A percentile compares a stretch with the other conserved stretches of the same genome.
phyloP scores from a whole-genome alignment of 306 rosid genomes.

The Psophocarpus tetragonolobus region DNA sequence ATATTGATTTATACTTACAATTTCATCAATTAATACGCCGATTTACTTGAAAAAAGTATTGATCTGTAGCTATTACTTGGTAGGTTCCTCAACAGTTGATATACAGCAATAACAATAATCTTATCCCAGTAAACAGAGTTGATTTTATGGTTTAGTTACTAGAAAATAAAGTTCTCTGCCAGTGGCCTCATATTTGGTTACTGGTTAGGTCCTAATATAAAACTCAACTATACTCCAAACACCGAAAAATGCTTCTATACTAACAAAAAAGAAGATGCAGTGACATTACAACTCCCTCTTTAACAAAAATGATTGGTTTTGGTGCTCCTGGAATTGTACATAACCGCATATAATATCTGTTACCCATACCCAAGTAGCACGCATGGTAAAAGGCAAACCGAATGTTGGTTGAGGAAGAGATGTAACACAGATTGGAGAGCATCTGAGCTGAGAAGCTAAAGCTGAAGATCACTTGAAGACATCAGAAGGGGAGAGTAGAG shows the following conservation, averaged over 20 bases:
- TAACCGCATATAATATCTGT: background rate
- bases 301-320: background rate
- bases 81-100: background rate
- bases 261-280: too few relatives aligned
- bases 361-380: background rate
- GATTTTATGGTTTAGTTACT: background rate
- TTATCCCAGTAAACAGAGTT: background rate
- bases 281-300: constrained; percentile 6
- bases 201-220: background rate
- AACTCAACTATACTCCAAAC: background rate
- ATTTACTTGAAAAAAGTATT: background rate
- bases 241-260: background rate
- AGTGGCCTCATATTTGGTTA: background rate
- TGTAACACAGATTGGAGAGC: background rate
- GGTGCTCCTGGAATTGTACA: background rate
- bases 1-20: background rate
- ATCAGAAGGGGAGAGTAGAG: constrained; percentile 66
- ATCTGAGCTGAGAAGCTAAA: background rate
- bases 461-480: constrained; percentile 64
- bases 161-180: background rate
- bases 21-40: background rate
- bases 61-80: background rate
- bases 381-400: constrained; percentile 1
- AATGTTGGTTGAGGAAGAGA: background rate
- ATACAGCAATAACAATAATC: background rate